Evolutionary conservation across 78 protist species (phyloP), one percentile per base, ranked within the genome.

Genomic region (Dictyostelium capitatum): DNA sequence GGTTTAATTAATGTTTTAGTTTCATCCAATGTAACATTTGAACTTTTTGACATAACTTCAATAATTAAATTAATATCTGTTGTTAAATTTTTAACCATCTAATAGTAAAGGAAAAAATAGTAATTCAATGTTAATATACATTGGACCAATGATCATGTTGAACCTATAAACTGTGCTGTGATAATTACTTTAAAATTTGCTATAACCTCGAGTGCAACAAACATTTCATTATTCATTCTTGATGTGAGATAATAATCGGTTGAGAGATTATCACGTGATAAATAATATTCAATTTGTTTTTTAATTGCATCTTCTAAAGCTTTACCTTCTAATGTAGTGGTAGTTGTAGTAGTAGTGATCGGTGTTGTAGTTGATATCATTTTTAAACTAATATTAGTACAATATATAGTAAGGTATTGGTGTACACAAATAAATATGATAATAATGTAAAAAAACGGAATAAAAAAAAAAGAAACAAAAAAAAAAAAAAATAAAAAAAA

Each of bases 241-340:
- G 32, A 11, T 2, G 77, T 74, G 0, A 94, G 74, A 69, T 51
- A 94, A 17, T 15, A 19, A 54, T 94, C 96, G 32, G 57, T 72
- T 53, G 95, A 20, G 10, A 94, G 47, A 64, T 94, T 94, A 30
- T 94, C 89, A 37, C 93, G 80, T 14, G 95, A 89, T 43, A 94
- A 82, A 46, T 94, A 94, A 67, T 81, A 94, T 25, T 89, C 90
- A 2, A 94, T 79, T 83, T 94, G 96, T 28, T 54, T 74, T 67
- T 30, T 65, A 20, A 94, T 80, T 4, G 53, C 64, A 62, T 90
- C 95, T 50, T 90, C 90, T 17, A 83, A 50, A 17, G 70, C 81
- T 83, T 83, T 56, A 41, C 90, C 80, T 23, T 72, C 81, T 47
- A 80, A 30, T n/a, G 37, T 20, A 15, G 43, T 79, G 51, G 41